phyloP scores from a whole-genome alignment of 2,329 filamentous ascomycete species.

The Claviceps digitariae region DNA sequence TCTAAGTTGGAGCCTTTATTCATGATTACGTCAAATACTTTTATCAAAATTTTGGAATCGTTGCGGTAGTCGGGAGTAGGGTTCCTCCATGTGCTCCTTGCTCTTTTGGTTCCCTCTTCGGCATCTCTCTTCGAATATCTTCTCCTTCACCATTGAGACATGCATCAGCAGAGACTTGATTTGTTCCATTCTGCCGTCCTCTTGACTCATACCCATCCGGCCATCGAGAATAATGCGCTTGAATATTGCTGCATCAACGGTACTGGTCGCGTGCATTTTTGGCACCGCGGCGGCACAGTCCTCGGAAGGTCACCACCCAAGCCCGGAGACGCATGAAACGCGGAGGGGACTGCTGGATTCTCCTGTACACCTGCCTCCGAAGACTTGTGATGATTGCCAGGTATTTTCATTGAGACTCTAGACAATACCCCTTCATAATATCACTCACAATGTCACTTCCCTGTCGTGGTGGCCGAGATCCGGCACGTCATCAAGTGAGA shows the following conservation, averaged over 20 bases:
- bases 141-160: too few relatives aligned
- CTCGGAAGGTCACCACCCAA: conserved; percentile 1
- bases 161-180: neutral
- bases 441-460: too few relatives aligned
- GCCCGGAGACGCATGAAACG: neutral
- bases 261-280: neutral
- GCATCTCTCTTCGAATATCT: too few relatives aligned
- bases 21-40: too few relatives aligned
- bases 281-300: neutral
- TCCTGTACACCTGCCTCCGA: neutral
- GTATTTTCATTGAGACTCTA: neutral
- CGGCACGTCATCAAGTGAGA: neutral
- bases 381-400: conserved; percentile 5
- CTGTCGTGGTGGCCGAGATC: neutral
- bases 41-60: too few relatives aligned
- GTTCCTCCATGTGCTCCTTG: too few relatives aligned
- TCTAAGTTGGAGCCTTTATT: neutral
- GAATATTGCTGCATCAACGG: neutral
- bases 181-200: neutral
- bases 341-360: neutral
- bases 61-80: too few relatives aligned
- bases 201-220: neutral
- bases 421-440: too few relatives aligned
- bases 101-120: too few relatives aligned
- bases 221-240: neutral